These are phyloP conservation scores for Paramecium primaurelia DNA, from an alignment of 73 alveolate genomes.

Conservation along the genomic window DNA sequence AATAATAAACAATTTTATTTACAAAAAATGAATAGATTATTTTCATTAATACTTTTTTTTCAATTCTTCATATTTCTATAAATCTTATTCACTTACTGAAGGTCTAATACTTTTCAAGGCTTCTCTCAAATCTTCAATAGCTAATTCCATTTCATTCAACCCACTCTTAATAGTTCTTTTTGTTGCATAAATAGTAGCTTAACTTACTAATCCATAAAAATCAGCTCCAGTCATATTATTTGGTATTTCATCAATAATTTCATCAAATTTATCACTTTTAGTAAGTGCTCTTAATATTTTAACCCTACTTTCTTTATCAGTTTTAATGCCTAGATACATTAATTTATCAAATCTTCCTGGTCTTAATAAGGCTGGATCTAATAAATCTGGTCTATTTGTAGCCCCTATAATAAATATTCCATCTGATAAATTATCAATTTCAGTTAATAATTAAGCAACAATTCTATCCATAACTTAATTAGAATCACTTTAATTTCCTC, in stretches of 20 bases:
- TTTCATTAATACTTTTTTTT: neutral
- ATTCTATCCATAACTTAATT: constrained; percentile 93
- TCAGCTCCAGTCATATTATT: constrained; percentile 88
- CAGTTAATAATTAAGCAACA: constrained; percentile 85
- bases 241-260: constrained; percentile 71
- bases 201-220: constrained; percentile 75
- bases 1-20: too few species aligned
- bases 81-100: constrained; percentile 62
- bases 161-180: constrained; percentile 52
- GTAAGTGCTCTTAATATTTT: constrained; percentile 78
- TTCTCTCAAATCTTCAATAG: constrained; percentile 46
- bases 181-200: constrained; percentile 77
- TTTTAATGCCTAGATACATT: constrained; percentile 80
- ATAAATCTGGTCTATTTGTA: constrained; percentile 92
- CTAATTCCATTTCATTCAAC: neutral
- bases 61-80: constrained; percentile 59
- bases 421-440: constrained; percentile 76
- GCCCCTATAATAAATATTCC: constrained; percentile 88
- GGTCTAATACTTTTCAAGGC: constrained; percentile 61
- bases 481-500: constrained; percentile 85
- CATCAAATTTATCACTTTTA: constrained; percentile 65
- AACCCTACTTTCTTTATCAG: constrained; percentile 68
- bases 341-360: constrained; percentile 93
- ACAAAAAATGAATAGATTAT: neutral
- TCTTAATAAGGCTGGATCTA: constrained; percentile 84